Percentiles rank a stretch among this genome's conserved stretches.
phyloP scores from a whole-genome alignment of 148 eudicot genomes.

The Talinum fruticosum region DNA sequence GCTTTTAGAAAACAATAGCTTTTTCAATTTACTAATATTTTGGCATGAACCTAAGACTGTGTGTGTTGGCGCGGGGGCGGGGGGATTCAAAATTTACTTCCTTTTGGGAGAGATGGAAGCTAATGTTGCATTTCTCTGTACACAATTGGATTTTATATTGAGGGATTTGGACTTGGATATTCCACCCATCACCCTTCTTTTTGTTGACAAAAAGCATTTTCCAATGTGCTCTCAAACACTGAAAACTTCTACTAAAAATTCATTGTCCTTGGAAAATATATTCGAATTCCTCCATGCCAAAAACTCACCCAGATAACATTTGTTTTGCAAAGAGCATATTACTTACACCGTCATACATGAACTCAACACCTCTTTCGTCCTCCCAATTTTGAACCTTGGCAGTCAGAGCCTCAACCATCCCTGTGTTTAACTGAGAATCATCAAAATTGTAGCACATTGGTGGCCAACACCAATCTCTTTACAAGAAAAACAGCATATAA shows the following conservation, averaged over 20 bases:
- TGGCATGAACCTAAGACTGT: no score
- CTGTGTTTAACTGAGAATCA: slow-evolving; percentile 32
- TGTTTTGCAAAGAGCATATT: slow-evolving; percentile 10
- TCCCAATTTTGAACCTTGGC: slow-evolving; percentile 74
- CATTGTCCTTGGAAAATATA: not conserved
- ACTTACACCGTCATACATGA: slow-evolving; percentile 91
- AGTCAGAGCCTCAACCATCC: slow-evolving; percentile 77
- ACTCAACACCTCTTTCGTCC: slow-evolving; percentile 64
- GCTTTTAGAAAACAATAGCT: not conserved
- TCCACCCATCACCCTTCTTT: no score
- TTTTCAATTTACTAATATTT: no score
- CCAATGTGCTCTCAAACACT: not conserved
- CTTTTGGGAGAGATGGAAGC: not conserved
- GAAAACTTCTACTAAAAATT: not conserved
- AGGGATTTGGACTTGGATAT: no score
- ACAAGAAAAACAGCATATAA: not conserved
- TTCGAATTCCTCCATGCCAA: not conserved
- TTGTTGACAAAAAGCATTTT: no score
- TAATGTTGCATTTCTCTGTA: not conserved
- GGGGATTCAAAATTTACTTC: not conserved
- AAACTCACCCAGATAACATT: not conserved
- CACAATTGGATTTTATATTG: no score
- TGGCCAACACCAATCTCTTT: not conserved
- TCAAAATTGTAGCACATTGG: slow-evolving; percentile 6
- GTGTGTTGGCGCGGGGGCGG: no score